Base-by-base conservation (phyloP, 768 basidiomycete species). In the Leccinellum rugosiceps region DNA sequence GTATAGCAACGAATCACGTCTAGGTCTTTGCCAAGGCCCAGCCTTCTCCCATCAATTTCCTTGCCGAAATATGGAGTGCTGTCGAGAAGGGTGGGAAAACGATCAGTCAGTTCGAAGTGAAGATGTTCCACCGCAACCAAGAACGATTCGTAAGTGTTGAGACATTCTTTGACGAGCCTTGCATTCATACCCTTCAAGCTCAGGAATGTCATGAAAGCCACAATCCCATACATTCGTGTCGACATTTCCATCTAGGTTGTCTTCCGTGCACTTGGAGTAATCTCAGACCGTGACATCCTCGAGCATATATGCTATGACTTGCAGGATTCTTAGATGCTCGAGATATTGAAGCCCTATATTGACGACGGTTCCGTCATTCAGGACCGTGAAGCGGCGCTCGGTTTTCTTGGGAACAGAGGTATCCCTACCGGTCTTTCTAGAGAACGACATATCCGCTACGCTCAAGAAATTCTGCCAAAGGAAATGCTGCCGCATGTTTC, bases 171-270 rank as follows among this genome's bases (percentile, higher is more conserved):
- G 25, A 34, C 6, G 31, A 55, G 44, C 25, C 21, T 31, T 34
- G 30, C 9, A 28, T 50, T 66, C 45, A 56, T 23, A 11, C 50
- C 50, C 46, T 48, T 56, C 25, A 57, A 94, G 92, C 75, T 86
- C 50, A 92, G 92, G 35, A 93, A 90, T 70, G 90, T 95, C 62
- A 97, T 99, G 81, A 94, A 94, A 71, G 95, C 95, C 9, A 94
- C 94, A 6, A 89, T 99, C 49, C 97, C 97, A 0, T 98, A 99
- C 74, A 98, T 98, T 76, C 94, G 94, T 64, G 91, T 94, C 59
- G 96, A 98, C 72, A 94, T 99, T 68, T 97, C 97, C 2, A 93
- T 99, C 63, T 97, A 97, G 87, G 93, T 99, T 57, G 93, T 98
- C 66, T 99, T 99, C 78, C 91, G 97, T 65, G 97, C 91, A 5